Evolutionary conservation across 73 alveolate species (phyloP), one percentile per base, ranked within the genome.

Genomic region (Symbiodinium pilosum): DNA sequence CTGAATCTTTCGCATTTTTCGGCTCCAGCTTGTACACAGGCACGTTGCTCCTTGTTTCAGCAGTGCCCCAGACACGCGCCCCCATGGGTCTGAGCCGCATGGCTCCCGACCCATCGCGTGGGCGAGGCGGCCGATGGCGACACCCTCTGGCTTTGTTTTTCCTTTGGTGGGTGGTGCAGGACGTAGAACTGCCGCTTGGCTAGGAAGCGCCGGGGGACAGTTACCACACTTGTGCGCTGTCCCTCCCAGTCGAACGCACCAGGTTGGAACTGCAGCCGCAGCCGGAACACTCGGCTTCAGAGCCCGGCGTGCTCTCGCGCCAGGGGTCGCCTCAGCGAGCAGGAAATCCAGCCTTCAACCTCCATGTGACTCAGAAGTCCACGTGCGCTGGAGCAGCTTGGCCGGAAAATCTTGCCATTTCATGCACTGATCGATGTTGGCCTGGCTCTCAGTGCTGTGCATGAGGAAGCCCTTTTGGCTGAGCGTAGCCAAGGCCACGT

Each of bases 301-400:
- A n/a, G n/a, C n/a, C n/a, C n/a, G n/a, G n/a, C n/a, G n/a, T n/a
- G n/a, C n/a, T n/a, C n/a, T n/a, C n/a, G n/a, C n/a, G n/a, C n/a
- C n/a, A n/a, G n/a, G n/a, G n/a, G n/a, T n/a, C n/a, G 59, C 59
- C 59, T 6, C 59, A 47, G 59, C 6, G 21, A 9, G 39, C 30
- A 64, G 77, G 30, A 24, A 24, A 64, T 64, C 77, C 77, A 64
- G 77, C 77, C 41, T 64, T 64, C 77, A 64, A 64, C 77, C 77
- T 64, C 39, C 77, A 64, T 26, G 36, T 64, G 77, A 64, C 32
- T 26, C 77, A 16, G 39, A 64, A 36, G 36, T 64, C 77, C 28
- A 64, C 77, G 40, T 64, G 77, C 8, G 77, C 77, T 30, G 77
- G 77, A 36, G 77, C 7, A 0, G 77, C 77, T 64, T 32, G 36